phyloP scores from a whole-genome alignment of 1,284 basidiomycete genomes.

The Somion occarium region DNA sequence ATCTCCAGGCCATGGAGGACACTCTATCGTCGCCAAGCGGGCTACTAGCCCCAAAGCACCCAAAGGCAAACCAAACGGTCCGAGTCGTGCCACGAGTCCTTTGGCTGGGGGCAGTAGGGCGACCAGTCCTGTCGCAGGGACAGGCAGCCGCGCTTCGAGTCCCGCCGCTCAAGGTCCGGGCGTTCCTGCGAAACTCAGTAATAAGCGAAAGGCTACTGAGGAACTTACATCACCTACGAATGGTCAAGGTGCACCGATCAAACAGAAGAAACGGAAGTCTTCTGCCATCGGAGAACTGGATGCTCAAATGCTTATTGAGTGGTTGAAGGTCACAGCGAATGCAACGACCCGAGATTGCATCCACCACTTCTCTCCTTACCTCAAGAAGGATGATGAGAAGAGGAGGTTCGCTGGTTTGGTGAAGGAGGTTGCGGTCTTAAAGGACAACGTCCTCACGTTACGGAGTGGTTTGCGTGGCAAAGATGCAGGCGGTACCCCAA shows the following conservation, averaged over 20 bases:
- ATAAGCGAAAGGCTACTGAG: slow-evolving; percentile 68
- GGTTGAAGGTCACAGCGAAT: slow-evolving; percentile 59
- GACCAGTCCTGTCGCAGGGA: slow-evolving; percentile 31
- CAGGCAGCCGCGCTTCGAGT: slow-evolving; percentile 17
- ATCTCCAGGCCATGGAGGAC: slow-evolving; percentile 52
- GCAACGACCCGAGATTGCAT: slow-evolving; percentile 74
- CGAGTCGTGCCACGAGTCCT: slow-evolving; percentile 55
- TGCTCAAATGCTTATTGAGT: slow-evolving; percentile 62
- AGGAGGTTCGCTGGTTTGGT: slow-evolving; percentile 68
- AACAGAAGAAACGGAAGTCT: slow-evolving; percentile 65
- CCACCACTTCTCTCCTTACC: slow-evolving; percentile 68
- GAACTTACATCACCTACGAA: slow-evolving; percentile 26
- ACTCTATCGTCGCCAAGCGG: slow-evolving; percentile 75
- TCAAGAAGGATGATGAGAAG: slow-evolving; percentile 67
- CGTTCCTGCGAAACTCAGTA: slow-evolving; percentile 26
- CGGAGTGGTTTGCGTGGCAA: slow-evolving; percentile 38
- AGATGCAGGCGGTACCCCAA: slow-evolving; percentile 13
- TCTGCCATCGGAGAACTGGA: slow-evolving; percentile 47
- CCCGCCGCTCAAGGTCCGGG: slow-evolving; percentile 13
- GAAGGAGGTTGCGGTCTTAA: slow-evolving; percentile 69
- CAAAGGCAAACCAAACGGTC: slow-evolving; percentile 44
- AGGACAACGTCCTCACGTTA: slow-evolving; percentile 59
- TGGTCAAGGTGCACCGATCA: slow-evolving; percentile 31
- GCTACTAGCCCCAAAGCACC: slow-evolving; percentile 73
- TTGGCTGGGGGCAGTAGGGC: slow-evolving; percentile 39